Conservation (phyloP, 1,139 yeast genomes). For the Taphrina populina region DNA sequence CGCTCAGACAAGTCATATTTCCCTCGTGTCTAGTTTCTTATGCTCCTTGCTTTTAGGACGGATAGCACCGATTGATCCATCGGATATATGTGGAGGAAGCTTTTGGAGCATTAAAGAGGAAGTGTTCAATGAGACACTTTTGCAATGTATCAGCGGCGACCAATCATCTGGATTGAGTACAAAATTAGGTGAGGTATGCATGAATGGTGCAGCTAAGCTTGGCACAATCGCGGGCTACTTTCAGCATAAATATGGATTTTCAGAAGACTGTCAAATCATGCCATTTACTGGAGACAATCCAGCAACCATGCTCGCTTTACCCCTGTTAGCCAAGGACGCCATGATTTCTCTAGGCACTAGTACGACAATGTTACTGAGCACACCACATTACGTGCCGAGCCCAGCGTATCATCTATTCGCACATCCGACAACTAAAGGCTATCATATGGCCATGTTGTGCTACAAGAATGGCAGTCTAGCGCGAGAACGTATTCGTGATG, state of each 20-base stretch:
- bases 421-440: slow-evolving; percentile 75
- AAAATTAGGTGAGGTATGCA: slow-evolving; percentile 55
- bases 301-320: slow-evolving; percentile 82
- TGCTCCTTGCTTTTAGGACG: slow-evolving; percentile 69
- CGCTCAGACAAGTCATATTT: slow-evolving; percentile 58
- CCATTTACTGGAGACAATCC: slow-evolving; percentile 86
- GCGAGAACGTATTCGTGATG: slow-evolving; percentile 70
- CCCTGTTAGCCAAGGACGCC: slow-evolving; percentile 66
- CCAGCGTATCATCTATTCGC: slow-evolving; percentile 80
- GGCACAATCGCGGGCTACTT: slow-evolving; percentile 58
- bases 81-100: slow-evolving; percentile 93
- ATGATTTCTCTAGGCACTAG: slow-evolving; percentile 84
- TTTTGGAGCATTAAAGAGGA: slow-evolving; percentile 63
- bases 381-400: slow-evolving; percentile 74
- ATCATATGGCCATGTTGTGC: slow-evolving; percentile 93
- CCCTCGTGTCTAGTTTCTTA: slow-evolving; percentile 75
- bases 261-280: slow-evolving; percentile 57
- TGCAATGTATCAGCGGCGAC: slow-evolving; percentile 47
- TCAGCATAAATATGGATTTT: slow-evolving; percentile 58
- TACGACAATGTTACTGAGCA: slow-evolving; percentile 78
- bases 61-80: slow-evolving; percentile 66
- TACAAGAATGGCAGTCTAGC: slow-evolving; percentile 91
- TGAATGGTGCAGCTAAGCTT: slow-evolving; percentile 42
- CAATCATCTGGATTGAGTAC: slow-evolving; percentile 47
- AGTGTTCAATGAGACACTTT: slow-evolving; percentile 56